Percentiles rank a stretch among this genome's conserved stretches.
Conservation (phyloP, 768 basidiomycete genomes). For the Mycena polygramma region DNA sequence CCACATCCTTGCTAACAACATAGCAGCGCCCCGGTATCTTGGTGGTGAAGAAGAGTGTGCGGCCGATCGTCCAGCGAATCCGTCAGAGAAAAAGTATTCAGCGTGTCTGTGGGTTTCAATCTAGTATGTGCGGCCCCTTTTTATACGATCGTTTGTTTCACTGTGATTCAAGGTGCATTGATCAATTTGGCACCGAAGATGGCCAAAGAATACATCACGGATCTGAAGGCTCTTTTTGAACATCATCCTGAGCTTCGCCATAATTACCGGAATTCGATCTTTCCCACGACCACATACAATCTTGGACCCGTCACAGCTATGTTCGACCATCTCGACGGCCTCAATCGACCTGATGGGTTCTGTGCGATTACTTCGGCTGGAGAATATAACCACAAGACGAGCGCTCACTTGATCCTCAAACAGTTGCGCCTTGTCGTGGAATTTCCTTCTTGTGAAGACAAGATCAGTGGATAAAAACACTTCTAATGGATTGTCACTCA, state of each 20-base stretch:
- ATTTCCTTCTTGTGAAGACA: not conserved
- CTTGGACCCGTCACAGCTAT: not conserved
- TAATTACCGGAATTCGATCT: not conserved
- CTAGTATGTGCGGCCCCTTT: too few species aligned
- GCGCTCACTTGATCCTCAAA: slow-evolving; percentile 1
- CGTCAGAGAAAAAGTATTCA: not conserved
- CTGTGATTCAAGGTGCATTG: not conserved
- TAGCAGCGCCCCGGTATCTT: not conserved
- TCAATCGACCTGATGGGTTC: not conserved
- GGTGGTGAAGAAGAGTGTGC: not conserved
- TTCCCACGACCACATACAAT: not conserved
- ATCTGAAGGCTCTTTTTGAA: not conserved
- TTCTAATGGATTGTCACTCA: not conserved
- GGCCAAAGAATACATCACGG: not conserved
- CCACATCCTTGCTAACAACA: too few species aligned
- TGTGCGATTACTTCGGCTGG: not conserved
- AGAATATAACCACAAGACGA: not conserved
- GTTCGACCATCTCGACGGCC: not conserved
- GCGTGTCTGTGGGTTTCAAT: not conserved
- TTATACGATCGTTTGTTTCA: too few species aligned
- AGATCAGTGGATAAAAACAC: too few species aligned
- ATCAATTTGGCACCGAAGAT: not conserved
- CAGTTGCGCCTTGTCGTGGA: not conserved
- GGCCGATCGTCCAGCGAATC: not conserved
- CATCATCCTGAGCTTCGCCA: not conserved